Percentiles rank a stretch among this genome's conserved stretches.
These are phyloP conservation scores for Choiromyces venosus DNA, from an alignment of 495 filamentous ascomycete genomes.

Conservation along the genomic window DNA sequence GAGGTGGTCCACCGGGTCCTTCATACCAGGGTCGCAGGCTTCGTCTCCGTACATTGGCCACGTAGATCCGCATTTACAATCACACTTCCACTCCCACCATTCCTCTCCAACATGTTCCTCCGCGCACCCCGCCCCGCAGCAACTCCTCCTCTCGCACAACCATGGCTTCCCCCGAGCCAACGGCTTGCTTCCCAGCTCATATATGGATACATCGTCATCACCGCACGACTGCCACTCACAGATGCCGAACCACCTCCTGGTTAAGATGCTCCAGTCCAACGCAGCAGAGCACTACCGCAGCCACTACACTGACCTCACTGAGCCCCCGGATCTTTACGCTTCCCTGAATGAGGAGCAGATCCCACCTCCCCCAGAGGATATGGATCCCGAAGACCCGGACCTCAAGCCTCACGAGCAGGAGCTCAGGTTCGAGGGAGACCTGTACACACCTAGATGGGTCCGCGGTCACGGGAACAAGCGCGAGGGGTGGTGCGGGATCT, in stretches of 20 bases:
- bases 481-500: constrained; percentile 80
- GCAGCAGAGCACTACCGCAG: constrained; percentile 57
- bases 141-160: constrained; percentile 48
- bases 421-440: constrained; percentile 67
- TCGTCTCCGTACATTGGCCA: constrained; percentile 55
- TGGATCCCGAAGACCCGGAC: constrained; percentile 66
- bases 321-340: constrained; percentile 67
- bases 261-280: constrained; percentile 65
- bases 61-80: constrained; percentile 41
- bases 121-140: constrained; percentile 47
- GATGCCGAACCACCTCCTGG: constrained; percentile 49
- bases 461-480: constrained; percentile 75
- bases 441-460: constrained; percentile 74
- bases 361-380: constrained; percentile 65
- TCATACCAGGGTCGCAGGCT: constrained; percentile 49
- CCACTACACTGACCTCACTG: constrained; percentile 60
- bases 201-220: constrained; percentile 44
- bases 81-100: constrained; percentile 48
- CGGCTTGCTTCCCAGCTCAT: constrained; percentile 45
- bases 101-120: constrained; percentile 53
- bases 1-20: constrained; percentile 67
- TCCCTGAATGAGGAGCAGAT: constrained; percentile 62
- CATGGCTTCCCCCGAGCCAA: constrained; percentile 47
- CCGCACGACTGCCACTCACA: constrained; percentile 44
- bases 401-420: constrained; percentile 68